These are phyloP conservation scores for Earliella scabrosa DNA, from an alignment of 1,284 basidiomycete genomes.

Conservation along the genomic window DNA sequence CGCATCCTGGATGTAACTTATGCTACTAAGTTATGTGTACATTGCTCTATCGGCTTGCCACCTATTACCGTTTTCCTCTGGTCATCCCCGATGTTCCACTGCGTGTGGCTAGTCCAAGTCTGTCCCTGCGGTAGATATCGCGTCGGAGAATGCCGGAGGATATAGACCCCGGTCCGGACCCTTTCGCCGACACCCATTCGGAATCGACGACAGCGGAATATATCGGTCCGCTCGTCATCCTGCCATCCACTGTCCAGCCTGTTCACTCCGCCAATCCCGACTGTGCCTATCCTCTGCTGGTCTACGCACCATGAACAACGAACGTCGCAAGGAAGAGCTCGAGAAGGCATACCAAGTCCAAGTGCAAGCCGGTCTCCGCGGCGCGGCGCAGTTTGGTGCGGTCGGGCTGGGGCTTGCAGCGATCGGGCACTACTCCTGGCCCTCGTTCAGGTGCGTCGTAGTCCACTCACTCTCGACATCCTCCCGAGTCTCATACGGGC, in stretches of 20 bases:
- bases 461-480: too few species aligned
- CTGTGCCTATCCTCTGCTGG: too few species aligned
- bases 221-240: neutral
- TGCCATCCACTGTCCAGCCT: too few species aligned
- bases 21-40: neutral
- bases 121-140: neutral
- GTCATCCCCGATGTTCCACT: too few species aligned
- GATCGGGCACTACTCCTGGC: constrained; percentile 77
- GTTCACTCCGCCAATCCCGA: too few species aligned
- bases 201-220: neutral
- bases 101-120: too few species aligned
- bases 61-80: too few species aligned
- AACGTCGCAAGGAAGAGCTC: constrained; percentile 31
- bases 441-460: constrained; percentile 66
- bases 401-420: constrained; percentile 66
- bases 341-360: constrained; percentile 35
- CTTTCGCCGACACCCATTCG: neutral
- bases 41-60: neutral
- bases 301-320: constrained; percentile 26
- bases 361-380: constrained; percentile 46
- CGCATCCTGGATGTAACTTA: neutral
- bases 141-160: neutral
- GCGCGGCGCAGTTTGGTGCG: constrained; percentile 55
- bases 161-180: neutral
- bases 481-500: neutral